Conservation (phyloP, 345 rosid species). For the Eucalyptus curtisii region DNA sequence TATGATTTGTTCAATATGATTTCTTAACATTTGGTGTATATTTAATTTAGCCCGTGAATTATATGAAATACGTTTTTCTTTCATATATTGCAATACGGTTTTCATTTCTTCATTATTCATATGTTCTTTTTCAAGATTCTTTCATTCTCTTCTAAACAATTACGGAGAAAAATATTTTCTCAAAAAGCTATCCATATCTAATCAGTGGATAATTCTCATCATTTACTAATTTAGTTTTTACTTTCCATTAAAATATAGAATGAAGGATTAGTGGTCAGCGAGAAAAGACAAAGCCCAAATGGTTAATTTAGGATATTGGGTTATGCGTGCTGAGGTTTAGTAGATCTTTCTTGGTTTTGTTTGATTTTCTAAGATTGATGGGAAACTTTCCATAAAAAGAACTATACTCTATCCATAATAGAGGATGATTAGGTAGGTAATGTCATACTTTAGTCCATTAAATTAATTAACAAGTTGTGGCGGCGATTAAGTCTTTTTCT, state of each 20-base stretch:
- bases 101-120: no score
- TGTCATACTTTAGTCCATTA: neutral
- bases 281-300: neutral
- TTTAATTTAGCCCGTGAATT: accelerated
- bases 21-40: no score
- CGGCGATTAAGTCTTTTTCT: neutral
- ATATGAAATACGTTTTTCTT: no score
- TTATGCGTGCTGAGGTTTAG: neutral
- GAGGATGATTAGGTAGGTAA: neutral
- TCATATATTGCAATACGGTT: neutral
- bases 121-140: neutral
- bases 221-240: neutral
- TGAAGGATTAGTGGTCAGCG: neutral
- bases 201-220: neutral
- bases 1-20: no score
- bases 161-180: neutral
- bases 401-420: neutral
- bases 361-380: neutral
- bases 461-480: neutral
- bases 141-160: neutral
- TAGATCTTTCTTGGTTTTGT: neutral
- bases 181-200: neutral
- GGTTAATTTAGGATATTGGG: neutral
- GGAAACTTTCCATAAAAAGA: neutral
- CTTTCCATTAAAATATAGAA: neutral